Base-by-base conservation (phyloP, 2,329 filamentous ascomycete genomes). In the Diaporthe sp. region DNA sequence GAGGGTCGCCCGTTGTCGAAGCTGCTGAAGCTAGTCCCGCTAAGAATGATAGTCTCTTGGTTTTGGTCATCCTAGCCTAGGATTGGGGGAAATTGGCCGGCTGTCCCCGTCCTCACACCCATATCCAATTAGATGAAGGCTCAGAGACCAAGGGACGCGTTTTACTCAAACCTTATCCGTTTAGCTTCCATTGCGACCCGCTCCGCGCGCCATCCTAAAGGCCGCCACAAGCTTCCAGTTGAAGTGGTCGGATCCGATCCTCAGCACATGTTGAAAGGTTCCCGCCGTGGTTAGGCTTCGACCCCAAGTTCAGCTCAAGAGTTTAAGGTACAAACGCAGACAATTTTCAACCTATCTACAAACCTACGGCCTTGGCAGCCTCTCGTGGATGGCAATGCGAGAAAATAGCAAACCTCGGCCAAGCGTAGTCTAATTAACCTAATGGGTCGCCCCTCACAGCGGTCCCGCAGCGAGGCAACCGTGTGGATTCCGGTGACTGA, bases 141-240 rank as follows among this genome's bases (percentile, higher is more conserved):
- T 15, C n/a, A 19, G 28, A 19, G n/a, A 53, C 22, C 44, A 53
- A 70, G 65, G 65, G 65, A 19, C 44, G 1, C 25, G 65, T 70
- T 53, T 70, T 53, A 55, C 46, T 15, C 34, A 55, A 70, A 70
- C 65, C n/a, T 31, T 70, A 55, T 22, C 34, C 15, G 25, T 12
- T 22, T 55, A 55, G 49, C 49, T 70, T n/a, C 34, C 49, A 55
- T 42, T 42, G 46, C 65, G 65, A 25, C 46, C 65, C 65, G 65
- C 49, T 55, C 65, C 65, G 65, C 34, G 65, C 65, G 65, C n/a
- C 65, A 55, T 42, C 46, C 7, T 17, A 62, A 70, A 39, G 34
- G 34, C 34, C 46, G n/a, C 34, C 65, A 25, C 31, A 53, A 25
- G 34, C 65, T 68, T 68, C 28, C 46, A 42, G 17, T 28, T 39